phyloP scores from a whole-genome alignment of 805 yeast species.

The Ogataea saltuana region DNA sequence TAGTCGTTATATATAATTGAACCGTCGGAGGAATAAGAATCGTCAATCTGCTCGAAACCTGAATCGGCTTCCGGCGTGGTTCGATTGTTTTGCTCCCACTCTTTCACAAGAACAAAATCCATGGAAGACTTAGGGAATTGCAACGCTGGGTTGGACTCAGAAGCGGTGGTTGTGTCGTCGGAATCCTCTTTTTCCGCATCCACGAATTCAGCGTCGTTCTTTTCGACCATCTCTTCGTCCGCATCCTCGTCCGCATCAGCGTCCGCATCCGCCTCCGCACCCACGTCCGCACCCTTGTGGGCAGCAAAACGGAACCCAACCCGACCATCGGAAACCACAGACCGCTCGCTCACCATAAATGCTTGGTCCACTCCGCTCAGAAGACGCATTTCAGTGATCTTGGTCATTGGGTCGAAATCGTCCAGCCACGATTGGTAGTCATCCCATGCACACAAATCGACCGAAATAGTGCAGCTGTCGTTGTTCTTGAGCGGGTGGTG shows the following conservation, averaged over 20 bases:
- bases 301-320: too few relatives aligned
- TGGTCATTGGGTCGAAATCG: not conserved
- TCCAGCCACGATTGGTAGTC: constrained; percentile 1
- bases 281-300: too few relatives aligned
- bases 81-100: not conserved
- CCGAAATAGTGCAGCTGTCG: constrained; percentile 8
- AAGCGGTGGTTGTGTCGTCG: constrained; percentile 2
- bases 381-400: not conserved
- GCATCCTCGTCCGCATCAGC: too few relatives aligned
- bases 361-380: not conserved
- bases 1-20: constrained; percentile 23
- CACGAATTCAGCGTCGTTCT: not conserved
- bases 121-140: constrained; percentile 8
- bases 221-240: too few relatives aligned
- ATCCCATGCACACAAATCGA: constrained; percentile 14
- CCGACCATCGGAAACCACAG: too few relatives aligned
- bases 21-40: constrained; percentile 3
- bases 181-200: constrained; percentile 1
- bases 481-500: constrained; percentile 18
- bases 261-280: not conserved
- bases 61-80: not conserved
- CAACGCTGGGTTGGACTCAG: constrained; percentile 5
- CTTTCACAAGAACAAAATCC: constrained; percentile 8
- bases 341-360: not conserved
- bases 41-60: constrained; percentile 1